Percentiles rank a stretch among this genome's conserved stretches.
phyloP scores from a whole-genome alignment of 2,329 filamentous ascomycete species.

The Nigrospora oryzae region DNA sequence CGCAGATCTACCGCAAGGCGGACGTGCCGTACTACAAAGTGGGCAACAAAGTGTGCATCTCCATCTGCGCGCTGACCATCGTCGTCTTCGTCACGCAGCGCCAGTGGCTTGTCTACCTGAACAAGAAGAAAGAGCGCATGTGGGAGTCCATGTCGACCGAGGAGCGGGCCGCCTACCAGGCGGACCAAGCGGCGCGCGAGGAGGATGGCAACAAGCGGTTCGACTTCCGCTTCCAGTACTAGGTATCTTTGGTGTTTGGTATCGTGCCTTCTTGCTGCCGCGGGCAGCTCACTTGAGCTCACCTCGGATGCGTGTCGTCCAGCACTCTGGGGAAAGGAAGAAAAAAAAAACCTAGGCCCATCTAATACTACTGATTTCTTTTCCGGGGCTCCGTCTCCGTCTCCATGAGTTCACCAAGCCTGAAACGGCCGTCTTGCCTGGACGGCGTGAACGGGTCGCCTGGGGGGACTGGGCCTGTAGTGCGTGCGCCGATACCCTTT shows the following conservation, averaged over 20 bases:
- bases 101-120: conserved; percentile 31
- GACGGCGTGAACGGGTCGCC: no score
- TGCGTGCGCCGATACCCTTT: no score
- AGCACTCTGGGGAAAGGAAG: no score
- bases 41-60: conserved; percentile 50
- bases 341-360: no score
- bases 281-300: no score
- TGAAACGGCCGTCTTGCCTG: no score
- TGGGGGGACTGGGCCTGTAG: no score
- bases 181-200: conserved; percentile 31
- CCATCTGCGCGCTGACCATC: conserved; percentile 38
- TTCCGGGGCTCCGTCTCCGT: no score
- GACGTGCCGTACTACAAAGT: conserved; percentile 48
- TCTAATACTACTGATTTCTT: no score
- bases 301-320: no score
- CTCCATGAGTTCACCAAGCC: no score
- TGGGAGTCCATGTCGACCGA: conserved; percentile 37
- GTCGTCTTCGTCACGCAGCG: conserved; percentile 40
- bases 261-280: no score
- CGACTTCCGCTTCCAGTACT: conserved; percentile 36
- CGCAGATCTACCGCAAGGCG: conserved; percentile 39
- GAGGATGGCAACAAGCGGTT: conserved; percentile 39
- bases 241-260: not conserved
- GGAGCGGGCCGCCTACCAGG: conserved; percentile 36
- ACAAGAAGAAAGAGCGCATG: conserved; percentile 35